These are phyloP conservation scores for Prunus salicina DNA, from an alignment of 306 rosid genomes.

Conservation along the genomic window DNA sequence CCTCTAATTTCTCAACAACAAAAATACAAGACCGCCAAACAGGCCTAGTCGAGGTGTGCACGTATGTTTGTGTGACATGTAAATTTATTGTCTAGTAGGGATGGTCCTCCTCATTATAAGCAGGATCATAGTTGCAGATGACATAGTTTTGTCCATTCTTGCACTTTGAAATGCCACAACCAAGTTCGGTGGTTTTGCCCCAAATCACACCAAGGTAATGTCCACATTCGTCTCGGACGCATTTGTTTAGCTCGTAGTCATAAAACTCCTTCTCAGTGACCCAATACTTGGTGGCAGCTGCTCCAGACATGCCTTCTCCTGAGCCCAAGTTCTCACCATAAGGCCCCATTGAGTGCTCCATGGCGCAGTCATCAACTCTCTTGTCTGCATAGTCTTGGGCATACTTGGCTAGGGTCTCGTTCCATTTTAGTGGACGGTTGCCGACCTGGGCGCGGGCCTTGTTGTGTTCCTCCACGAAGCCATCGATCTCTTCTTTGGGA, in stretches of 20 bases:
- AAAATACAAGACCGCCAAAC: no score
- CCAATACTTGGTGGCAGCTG: constrained; percentile 40
- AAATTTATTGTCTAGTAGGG: constrained; percentile 30
- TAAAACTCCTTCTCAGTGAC: constrained; percentile 28
- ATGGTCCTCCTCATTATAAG: background rate
- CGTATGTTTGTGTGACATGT: background rate
- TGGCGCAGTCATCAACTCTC: constrained; percentile 26
- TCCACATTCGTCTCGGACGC: background rate
- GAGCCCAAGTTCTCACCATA: constrained; percentile 54
- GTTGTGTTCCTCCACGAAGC: constrained; percentile 35
- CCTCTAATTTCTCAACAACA: no score
- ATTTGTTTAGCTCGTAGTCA: background rate
- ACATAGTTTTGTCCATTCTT: constrained; percentile 3
- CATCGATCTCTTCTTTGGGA: background rate
- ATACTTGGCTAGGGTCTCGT: constrained; percentile 27
- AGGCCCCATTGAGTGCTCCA: constrained; percentile 59
- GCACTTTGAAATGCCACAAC: constrained; percentile 25
- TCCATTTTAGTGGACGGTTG: constrained; percentile 15
- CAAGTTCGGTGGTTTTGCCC: constrained; percentile 18
- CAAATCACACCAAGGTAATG: constrained; percentile 33
- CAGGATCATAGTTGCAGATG: constrained; percentile 29
- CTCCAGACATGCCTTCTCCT: constrained; percentile 31
- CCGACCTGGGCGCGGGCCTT: constrained; percentile 13
- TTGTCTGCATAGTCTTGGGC: constrained; percentile 44
- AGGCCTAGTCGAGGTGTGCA: no score